Evolutionary conservation across 768 basidiomycete genomes (phyloP), one percentile per base, ranked within the genome.

Genomic region (Tulasnella sp.): DNA sequence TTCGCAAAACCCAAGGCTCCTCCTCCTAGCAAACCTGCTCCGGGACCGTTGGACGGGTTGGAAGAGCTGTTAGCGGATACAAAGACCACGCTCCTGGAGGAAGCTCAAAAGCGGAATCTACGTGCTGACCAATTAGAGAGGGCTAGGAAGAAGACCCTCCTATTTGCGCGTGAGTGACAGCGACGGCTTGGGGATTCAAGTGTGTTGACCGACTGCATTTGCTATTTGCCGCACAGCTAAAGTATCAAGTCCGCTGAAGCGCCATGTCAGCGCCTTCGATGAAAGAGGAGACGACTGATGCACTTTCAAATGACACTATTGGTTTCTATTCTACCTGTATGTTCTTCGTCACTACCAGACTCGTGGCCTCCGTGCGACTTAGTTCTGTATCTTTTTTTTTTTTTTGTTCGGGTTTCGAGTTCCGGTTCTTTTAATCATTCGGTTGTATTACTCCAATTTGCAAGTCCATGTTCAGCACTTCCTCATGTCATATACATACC

Each of bases 181-280:
- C 84, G 89, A 89, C 85, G 92, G 90, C 83, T 84, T 92, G 62
- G 90, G 89, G 9, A 92, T 89, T 83, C 90, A 90, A 75, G 74
- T 40, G 42, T 81, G 87, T 89, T 3, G 92, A 92, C 85, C 87
- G 87, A 31, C 85, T 91, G 71, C 87, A 27, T 90, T 14, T 14
- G 0, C 14, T 44, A 44, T 90, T 62, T 88, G 91, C 52, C 24
- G 10, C 74, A 38, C 40, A 81, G 80, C 80, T 12, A 79, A 79
- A 46, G 72, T 81, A 19, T 81, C 80, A 24, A 81, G 80, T 46
- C 80, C 80, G 19, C 46, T 79, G 78, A 74, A 74, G 68, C 74
- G 71, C n/a, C 39, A 79, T 79, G 74, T 72, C n/a, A 39, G 62
- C 34, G 14, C 56, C 58, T 27, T 48, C 21, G 75, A 76, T 76